phyloP scores from a whole-genome alignment of 768 basidiomycete species.

The Mycena chlorophos region DNA sequence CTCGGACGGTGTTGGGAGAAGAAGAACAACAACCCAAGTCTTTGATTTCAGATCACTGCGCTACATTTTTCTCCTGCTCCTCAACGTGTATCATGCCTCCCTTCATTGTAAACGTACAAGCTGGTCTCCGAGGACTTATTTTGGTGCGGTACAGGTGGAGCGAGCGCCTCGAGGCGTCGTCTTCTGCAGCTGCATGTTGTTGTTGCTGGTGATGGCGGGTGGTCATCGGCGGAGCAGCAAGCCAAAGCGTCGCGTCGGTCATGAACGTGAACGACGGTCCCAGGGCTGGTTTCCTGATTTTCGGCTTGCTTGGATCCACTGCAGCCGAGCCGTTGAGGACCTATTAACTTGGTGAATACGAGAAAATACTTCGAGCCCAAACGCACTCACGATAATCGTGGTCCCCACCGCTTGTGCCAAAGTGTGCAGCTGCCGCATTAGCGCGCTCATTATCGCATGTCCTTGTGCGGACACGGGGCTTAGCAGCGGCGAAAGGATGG shows the following conservation, averaged over 20 bases:
- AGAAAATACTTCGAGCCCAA: not conserved
- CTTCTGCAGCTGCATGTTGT: too few species aligned
- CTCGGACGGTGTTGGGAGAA: too few species aligned
- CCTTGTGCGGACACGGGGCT: conserved; percentile 71
- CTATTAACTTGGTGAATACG: conserved; percentile 33
- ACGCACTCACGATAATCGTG: conserved; percentile 54
- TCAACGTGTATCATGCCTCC: conserved; percentile 22
- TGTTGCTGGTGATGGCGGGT: too few species aligned
- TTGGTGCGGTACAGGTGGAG: conserved; percentile 48
- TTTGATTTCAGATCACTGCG: too few species aligned
- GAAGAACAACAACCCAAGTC: not conserved
- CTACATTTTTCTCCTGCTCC: too few species aligned
- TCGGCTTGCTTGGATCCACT: conserved; percentile 27
- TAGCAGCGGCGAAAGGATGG: conserved; percentile 61
- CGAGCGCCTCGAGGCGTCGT: conserved; percentile 28
- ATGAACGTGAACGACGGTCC: conserved; percentile 75
- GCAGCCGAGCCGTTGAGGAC: conserved; percentile 59
- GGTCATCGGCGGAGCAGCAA: conserved; percentile 28
- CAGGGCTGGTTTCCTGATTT: conserved; percentile 63
- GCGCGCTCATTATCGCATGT: conserved; percentile 69
- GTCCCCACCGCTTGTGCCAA: conserved; percentile 46
- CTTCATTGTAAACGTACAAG: conserved; percentile 42
- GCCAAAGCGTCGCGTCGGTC: conserved; percentile 75
- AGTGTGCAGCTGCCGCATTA: conserved; percentile 64
- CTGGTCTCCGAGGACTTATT: conserved; percentile 36